Evolutionary conservation across 1,139 yeast species (phyloP).

Genomic region (Kodamaea arcana): DNA sequence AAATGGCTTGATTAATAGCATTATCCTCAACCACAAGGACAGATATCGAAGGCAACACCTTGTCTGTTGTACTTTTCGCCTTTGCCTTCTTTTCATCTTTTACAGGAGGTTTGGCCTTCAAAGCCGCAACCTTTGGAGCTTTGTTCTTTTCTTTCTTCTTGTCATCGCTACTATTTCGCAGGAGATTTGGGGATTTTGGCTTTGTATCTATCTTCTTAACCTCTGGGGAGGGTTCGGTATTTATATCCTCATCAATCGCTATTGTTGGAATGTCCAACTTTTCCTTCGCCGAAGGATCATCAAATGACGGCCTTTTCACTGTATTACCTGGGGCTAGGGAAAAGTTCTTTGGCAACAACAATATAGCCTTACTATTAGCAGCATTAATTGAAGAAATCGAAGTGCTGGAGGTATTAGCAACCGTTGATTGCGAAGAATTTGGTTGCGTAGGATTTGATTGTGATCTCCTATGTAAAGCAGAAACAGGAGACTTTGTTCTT

Average conservation of each 20-base stretch:
- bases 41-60: constrained; percentile 73
- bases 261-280: background rate
- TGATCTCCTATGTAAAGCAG: constrained; percentile 26
- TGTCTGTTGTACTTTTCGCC: constrained; percentile 31
- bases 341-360: constrained; percentile 44
- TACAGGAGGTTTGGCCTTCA: background rate
- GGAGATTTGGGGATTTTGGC: background rate
- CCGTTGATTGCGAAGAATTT: constrained; percentile 15
- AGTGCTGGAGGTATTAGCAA: constrained; percentile 10
- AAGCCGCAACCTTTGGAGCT: background rate
- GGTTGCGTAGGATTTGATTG: constrained; percentile 33
- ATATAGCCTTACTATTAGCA: constrained; percentile 32
- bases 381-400: constrained; percentile 3
- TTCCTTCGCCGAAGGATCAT: constrained; percentile 19
- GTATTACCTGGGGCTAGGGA: constrained; percentile 24
- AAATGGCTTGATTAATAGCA: constrained; percentile 86
- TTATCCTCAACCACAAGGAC: constrained; percentile 95
- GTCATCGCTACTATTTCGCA: constrained; percentile 1
- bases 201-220: background rate
- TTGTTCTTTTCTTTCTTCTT: constrained; percentile 3
- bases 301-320: constrained; percentile 27
- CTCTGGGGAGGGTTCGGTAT: background rate
- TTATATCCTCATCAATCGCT: background rate
- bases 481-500: constrained; percentile 8
- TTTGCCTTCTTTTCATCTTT: background rate